phyloP scores from a whole-genome alignment of 2,329 filamentous ascomycete genomes.

The Xenosphaeropsis pyriputrescens region DNA sequence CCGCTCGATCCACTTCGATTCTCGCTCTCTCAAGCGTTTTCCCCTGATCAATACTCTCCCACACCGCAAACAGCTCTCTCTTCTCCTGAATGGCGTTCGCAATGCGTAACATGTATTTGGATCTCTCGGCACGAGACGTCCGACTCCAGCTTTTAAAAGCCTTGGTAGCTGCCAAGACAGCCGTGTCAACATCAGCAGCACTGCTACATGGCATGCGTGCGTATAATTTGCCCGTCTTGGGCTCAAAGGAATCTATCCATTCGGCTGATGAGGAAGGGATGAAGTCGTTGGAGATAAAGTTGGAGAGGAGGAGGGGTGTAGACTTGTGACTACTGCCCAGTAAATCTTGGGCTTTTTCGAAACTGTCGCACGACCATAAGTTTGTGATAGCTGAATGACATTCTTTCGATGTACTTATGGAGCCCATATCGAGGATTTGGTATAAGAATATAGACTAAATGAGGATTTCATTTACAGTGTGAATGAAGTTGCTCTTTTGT shows the following conservation, averaged over 20 bases:
- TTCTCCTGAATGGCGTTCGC: slow-evolving; percentile 24
- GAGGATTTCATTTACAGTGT: too few relatives aligned
- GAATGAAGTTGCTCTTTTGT: too few relatives aligned
- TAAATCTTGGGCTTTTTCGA: slow-evolving; percentile 14
- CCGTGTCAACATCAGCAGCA: slow-evolving; percentile 6
- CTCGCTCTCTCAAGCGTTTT: slow-evolving; percentile 19
- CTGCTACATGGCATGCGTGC: slow-evolving; percentile 28
- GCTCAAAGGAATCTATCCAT: slow-evolving; percentile 15
- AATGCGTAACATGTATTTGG: slow-evolving; percentile 25
- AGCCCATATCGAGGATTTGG: not conserved
- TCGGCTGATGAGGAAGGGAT: slow-evolving; percentile 4
- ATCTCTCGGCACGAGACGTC: slow-evolving; percentile 20
- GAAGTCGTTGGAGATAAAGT: slow-evolving; percentile 9
- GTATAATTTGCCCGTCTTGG: slow-evolving; percentile 18
- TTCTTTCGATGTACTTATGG: slow-evolving; percentile 2
- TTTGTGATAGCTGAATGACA: slow-evolving; percentile 6
- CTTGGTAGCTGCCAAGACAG: slow-evolving; percentile 1
- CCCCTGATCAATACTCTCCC: slow-evolving; percentile 22
- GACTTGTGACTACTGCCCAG: slow-evolving; percentile 4
- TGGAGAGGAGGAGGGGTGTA: slow-evolving; percentile 6
- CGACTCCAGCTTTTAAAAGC: slow-evolving; percentile 9
- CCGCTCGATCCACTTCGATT: slow-evolving; percentile 18
- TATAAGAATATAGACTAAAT: too few relatives aligned
- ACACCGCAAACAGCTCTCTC: slow-evolving; percentile 18
- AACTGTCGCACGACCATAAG: slow-evolving; percentile 13